Conservation (phyloP, 129 eudicot genomes). For the Lonicera japonica region DNA sequence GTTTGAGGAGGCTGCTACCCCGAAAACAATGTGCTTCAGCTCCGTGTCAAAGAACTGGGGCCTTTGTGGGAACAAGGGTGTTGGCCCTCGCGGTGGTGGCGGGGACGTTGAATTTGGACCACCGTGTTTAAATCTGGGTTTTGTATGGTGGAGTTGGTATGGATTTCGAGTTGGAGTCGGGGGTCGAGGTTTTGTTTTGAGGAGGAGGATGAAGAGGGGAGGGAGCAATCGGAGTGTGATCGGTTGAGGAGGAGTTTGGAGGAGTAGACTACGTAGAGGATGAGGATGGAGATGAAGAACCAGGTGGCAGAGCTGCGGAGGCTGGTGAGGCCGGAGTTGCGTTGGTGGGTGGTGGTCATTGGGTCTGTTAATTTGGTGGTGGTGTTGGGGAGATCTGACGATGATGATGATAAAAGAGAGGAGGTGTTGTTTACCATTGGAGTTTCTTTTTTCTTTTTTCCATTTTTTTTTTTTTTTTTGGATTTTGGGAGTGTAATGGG, state of each 20-base stretch:
- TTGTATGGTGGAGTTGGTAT: background rate
- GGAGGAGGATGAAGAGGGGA: constrained; percentile 5
- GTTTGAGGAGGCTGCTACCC: constrained; percentile 66
- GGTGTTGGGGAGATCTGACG: background rate
- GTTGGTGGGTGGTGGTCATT: constrained; percentile 37
- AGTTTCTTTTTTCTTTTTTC: too few species aligned
- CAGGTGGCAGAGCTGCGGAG: constrained; percentile 30
- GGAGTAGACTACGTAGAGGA: constrained; percentile 46
- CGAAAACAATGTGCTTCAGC: constrained; percentile 57
- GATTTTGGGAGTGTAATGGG: constrained; percentile 11
- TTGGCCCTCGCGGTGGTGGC: background rate
- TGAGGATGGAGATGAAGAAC: constrained; percentile 22
- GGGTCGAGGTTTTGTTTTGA: constrained; percentile 11
- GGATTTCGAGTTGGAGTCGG: background rate
- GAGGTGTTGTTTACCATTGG: constrained; percentile 10
- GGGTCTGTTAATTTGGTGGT: background rate
- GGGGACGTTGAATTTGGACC: background rate
- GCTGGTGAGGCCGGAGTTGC: constrained; percentile 18
- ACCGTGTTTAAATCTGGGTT: background rate
- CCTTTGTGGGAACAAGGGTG: background rate
- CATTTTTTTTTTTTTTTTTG: too few species aligned
- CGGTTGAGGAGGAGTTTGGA: constrained; percentile 27
- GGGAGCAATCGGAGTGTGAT: background rate
- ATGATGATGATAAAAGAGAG: constrained; percentile 15
- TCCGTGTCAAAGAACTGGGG: constrained; percentile 19